Base-by-base conservation (phyloP, 257 asterid genomes). In the Nicotiana otophora region DNA sequence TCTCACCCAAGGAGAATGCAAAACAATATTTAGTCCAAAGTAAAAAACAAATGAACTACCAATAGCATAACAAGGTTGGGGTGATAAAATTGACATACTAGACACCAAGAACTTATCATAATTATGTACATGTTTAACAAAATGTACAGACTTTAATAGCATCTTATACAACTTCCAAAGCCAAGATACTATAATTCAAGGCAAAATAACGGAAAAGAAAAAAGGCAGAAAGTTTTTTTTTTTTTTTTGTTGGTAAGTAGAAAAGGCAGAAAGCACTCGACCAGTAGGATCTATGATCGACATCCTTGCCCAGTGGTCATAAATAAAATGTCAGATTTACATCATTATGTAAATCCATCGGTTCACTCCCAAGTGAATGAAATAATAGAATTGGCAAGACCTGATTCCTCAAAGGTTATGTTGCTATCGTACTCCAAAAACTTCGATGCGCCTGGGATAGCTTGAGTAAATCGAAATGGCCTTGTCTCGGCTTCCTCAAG, bases 321-420 rank as follows among this genome's bases (percentile, higher is more conserved):
- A 48, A 74, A 54, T 54, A 81, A 61, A 12, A 20, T 61, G 39
- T 15, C 60, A 61, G 31, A 51, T 51, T 5, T 51, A 4, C 51
- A 17, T 1, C 39, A 30, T 10, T 17, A 51, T 10, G 33, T 65
- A 26, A 36, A 30, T 11, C 20, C 61, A 8, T 65, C 46, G 23
- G 42, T 17, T 90, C 92, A 92, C 67, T 87, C 95, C 98, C 98
- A 95, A 7, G 96, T 86, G 62, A 93, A 89, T 1, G 96, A 93
- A 81, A 95, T 80, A 94, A 95, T 95, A 2, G 97, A 89, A 89
- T 95, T 95, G 91, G 93, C 97, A 80, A 95, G 91, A 67, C 97
- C 98, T 0, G 96, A 91, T 34, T 89, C 92, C 88, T 89, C 96
- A 46, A 93, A 91, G 33, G 92, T 95, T 36, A 88, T 82, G 34